Conservation (phyloP, 305 asterid genomes). For the Salvia sclarea region DNA sequence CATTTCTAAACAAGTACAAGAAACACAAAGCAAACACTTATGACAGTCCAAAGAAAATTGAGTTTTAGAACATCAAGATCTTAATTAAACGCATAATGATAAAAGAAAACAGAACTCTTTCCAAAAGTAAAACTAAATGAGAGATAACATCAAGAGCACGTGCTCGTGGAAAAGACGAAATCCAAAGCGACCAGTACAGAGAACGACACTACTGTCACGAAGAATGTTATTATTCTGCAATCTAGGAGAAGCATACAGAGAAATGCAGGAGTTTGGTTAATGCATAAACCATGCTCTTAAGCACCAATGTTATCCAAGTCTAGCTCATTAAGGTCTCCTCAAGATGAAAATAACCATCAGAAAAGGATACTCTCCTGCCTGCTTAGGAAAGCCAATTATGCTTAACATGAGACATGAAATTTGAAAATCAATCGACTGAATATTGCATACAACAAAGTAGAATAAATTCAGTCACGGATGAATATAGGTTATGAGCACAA, state of each 20-base stretch:
- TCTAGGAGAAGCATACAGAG: slow-evolving; percentile 8
- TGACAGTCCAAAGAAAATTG: neutral
- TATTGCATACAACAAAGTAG: neutral
- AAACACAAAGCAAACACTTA: neutral
- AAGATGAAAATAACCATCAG: slow-evolving; percentile 2
- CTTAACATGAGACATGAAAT: neutral
- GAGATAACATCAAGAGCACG: neutral
- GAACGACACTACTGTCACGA: neutral
- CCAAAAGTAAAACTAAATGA: slow-evolving; percentile 5
- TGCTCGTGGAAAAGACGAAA: slow-evolving; percentile 9
- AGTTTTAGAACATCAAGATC: neutral
- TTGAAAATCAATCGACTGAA: slow-evolving; percentile 11
- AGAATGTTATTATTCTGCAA: neutral
- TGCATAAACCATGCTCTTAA: neutral
- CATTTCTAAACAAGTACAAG: neutral
- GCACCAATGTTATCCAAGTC: slow-evolving; percentile 1
- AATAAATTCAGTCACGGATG: neutral
- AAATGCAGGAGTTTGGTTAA: neutral
- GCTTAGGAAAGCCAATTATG: slow-evolving; percentile 2
- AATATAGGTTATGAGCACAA: slow-evolving; percentile 22
- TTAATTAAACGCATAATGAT: neutral
- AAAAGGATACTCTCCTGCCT: slow-evolving; percentile 2
- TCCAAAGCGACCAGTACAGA: slow-evolving; percentile 2
- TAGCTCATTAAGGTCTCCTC: slow-evolving; percentile 11
- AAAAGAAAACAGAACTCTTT: neutral